Percentiles rank a stretch among this genome's conserved stretches.
phyloP scores from a whole-genome alignment of 331 rosid genomes.

The Erythrophleum ivorense region DNA sequence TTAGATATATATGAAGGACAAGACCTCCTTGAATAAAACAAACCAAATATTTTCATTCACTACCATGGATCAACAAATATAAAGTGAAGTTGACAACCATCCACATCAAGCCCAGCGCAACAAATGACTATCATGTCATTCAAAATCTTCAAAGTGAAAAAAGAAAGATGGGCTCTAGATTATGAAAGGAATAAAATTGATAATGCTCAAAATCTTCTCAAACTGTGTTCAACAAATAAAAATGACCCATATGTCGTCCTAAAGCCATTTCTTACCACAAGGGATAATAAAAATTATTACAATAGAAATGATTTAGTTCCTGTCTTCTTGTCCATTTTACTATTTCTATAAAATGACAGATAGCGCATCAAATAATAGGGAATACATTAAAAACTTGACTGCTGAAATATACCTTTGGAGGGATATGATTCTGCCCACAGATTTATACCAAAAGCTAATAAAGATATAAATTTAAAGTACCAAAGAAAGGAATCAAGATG shows the following conservation, averaged over 20 bases:
- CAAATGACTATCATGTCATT: slow-evolving; percentile 10
- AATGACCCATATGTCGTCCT: neutral
- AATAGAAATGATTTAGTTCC: slow-evolving; percentile 11
- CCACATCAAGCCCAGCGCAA: neutral
- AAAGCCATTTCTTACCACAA: slow-evolving; percentile 1
- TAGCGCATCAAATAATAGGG: neutral
- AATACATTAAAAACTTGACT: slow-evolving; percentile 22
- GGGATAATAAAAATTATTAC: slow-evolving; percentile 4
- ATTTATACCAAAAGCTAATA: neutral
- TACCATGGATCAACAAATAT: neutral
- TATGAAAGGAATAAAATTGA: slow-evolving; percentile 3
- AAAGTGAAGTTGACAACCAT: slow-evolving; percentile 11
- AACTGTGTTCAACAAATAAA: neutral
- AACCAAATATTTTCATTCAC: slow-evolving; percentile 17
- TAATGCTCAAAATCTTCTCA: slow-evolving; percentile 15
- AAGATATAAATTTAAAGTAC: neutral
- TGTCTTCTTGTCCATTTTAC: slow-evolving; percentile 13
- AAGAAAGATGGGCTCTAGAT: neutral
- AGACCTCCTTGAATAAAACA: neutral
- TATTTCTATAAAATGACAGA: neutral
- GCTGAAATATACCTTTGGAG: slow-evolving; percentile 5
- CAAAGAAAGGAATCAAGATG: neutral
- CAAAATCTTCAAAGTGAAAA: slow-evolving; percentile 8
- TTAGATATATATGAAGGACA: slow-evolving; percentile 16
- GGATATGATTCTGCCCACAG: slow-evolving; percentile 22